phyloP scores from a whole-genome alignment of 306 rosid species.

The Prunus persica region Prunus_persica_NCBIv2 NC_034015.1:16417501-16418000 shows the following conservation, averaged over 20 bases:
- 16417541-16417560: background rate
- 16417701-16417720: conserved; percentile 91
- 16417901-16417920: conserved; percentile 69
- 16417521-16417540: background rate
- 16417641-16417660: background rate
- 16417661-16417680: background rate
- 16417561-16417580: background rate
- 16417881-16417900: conserved; percentile 86
- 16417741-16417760: conserved; percentile 63
- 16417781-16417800: background rate
- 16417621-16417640: background rate
- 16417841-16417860: conserved; percentile 22
- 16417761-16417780: conserved; percentile 6
- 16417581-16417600: background rate
- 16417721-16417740: conserved; percentile 88
- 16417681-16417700: conserved; percentile 81
- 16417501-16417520: background rate
- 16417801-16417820: background rate
- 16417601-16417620: too few species aligned
- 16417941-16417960: background rate
- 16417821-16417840: background rate
- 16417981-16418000: background rate
- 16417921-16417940: background rate
- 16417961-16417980: background rate
- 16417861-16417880: conserved; percentile 74